Base-by-base conservation (phyloP, 805 yeast species). In the Gaillardinia entomophila region DNA sequence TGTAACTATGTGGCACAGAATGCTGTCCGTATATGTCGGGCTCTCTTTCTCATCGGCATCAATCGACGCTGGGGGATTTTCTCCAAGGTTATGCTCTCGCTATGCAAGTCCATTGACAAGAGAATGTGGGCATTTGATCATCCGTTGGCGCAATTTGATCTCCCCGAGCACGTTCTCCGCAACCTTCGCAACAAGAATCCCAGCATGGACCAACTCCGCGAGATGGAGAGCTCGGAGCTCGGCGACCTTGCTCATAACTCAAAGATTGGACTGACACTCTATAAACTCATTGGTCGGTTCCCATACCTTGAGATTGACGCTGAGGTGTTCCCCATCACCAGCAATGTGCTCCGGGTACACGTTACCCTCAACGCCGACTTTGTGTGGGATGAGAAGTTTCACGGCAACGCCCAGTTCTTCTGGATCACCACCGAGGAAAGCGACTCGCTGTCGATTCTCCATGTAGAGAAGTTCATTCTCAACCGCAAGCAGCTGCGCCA, bases 371-470 rank as follows among this genome's bases (percentile, higher is more conserved):
- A 70, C 22, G 79, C 96, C 0, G 88, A 84, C 45, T 94, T 92
- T 55, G 60, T 65, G 6, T 92, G 97, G 97, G 95, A 87, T 56
- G 75, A 68, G 27, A 74, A 71, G 35, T 62, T 73, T 33, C 97
- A 92, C 56, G 96, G 96, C 0, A 75, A 71, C 41, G 82, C 84
- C 1, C 94, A 88, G 53, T 72, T 80, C 43, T 92, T 88, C 48
- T 92, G 98, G 98, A 71, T 92, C 3, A 71, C 90, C 41, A 94
- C 90, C 4, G 97, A 89, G 53, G 94, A 86, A 42, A 77, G 90
- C 3, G 86, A 82, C 34, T 73, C 75, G 32, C 73, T 84, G 0
- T 71, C 72, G 37, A 76, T 92, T 22, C 56, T 89, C 11, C 96
- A 92, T 50, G 81, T 79, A 37, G 96, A 92, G 41, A 85, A 79